Percentiles rank a stretch among this genome's conserved stretches.
These are phyloP conservation scores for Potentilla sterilis DNA, from an alignment of 306 rosid genomes.

Conservation along the genomic window DNA sequence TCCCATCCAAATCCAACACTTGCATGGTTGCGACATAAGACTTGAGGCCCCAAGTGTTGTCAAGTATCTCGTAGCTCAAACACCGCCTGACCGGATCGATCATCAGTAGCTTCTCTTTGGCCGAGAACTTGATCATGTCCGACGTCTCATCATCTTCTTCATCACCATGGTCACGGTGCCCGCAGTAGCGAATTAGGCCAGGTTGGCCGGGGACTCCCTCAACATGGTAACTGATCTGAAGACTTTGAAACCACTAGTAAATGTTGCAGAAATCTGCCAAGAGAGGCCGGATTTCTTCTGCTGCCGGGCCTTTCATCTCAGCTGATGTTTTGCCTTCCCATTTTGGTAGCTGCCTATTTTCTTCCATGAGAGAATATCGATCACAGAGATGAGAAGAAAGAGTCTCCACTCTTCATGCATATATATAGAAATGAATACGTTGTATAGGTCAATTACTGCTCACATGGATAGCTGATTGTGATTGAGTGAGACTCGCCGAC, in stretches of 20 bases:
- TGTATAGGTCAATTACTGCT: not conserved
- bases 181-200: constrained; percentile 48
- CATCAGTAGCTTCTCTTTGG: constrained; percentile 47
- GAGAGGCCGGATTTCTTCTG: constrained; percentile 34
- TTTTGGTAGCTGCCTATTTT: not conserved
- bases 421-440: not conserved
- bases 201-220: constrained; percentile 48
- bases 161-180: not conserved
- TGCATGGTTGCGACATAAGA: constrained; percentile 40
- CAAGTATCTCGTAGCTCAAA: constrained; percentile 44
- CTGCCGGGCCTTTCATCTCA: constrained; percentile 12
- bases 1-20: constrained; percentile 18
- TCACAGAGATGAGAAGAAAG: not conserved
- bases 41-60: constrained; percentile 49
- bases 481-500: not conserved
- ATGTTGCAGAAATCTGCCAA: constrained; percentile 57
- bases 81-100: constrained; percentile 42
- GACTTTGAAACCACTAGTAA: constrained; percentile 35
- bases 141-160: not conserved
- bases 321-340: constrained; percentile 36
- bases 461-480: not conserved
- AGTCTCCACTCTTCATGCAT: not conserved
- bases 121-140: constrained; percentile 35
- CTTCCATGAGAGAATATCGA: not conserved
- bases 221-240: constrained; percentile 39